Conservation (phyloP, 257 asterid species). For the Salvia splendens region DNA sequence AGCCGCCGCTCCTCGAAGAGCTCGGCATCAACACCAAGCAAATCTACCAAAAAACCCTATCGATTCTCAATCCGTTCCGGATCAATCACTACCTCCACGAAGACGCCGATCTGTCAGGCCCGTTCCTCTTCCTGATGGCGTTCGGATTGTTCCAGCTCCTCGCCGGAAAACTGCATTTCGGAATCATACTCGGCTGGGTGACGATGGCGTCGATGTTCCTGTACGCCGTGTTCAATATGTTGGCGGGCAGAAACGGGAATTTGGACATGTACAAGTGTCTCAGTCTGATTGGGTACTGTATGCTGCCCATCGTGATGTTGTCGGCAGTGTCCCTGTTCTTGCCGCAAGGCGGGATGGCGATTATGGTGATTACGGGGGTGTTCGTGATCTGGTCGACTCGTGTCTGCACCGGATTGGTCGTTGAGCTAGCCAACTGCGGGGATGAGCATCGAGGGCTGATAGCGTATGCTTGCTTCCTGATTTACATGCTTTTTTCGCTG, state of each 20-base stretch:
- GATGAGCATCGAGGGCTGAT: slow-evolving; percentile 85
- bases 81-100: slow-evolving; percentile 74
- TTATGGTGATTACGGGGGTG: slow-evolving; percentile 64
- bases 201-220: slow-evolving; percentile 82
- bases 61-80: slow-evolving; percentile 65
- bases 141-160: slow-evolving; percentile 86
- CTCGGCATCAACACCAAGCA: slow-evolving; percentile 91
- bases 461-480: slow-evolving; percentile 82
- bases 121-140: slow-evolving; percentile 81
- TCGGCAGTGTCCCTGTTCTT: slow-evolving; percentile 78
- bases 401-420: slow-evolving; percentile 85
- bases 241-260: slow-evolving; percentile 81
- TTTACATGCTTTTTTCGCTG: slow-evolving; percentile 78
- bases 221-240: slow-evolving; percentile 80
- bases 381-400: slow-evolving; percentile 86
- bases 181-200: slow-evolving; percentile 90
- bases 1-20: slow-evolving; percentile 88
- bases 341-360: slow-evolving; percentile 78
- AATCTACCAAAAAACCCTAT: slow-evolving; percentile 76
- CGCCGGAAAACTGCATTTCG: slow-evolving; percentile 86
- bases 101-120: slow-evolving; percentile 91
- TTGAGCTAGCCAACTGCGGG: slow-evolving; percentile 86
- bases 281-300: slow-evolving; percentile 86
- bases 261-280: slow-evolving; percentile 83
- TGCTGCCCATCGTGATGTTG: slow-evolving; percentile 78